A percentile compares a stretch with the other conserved stretches of the same genome.
Evolutionary conservation across 257 asterid species (phyloP).

Genomic region (Gentiana dahurica): DNA sequence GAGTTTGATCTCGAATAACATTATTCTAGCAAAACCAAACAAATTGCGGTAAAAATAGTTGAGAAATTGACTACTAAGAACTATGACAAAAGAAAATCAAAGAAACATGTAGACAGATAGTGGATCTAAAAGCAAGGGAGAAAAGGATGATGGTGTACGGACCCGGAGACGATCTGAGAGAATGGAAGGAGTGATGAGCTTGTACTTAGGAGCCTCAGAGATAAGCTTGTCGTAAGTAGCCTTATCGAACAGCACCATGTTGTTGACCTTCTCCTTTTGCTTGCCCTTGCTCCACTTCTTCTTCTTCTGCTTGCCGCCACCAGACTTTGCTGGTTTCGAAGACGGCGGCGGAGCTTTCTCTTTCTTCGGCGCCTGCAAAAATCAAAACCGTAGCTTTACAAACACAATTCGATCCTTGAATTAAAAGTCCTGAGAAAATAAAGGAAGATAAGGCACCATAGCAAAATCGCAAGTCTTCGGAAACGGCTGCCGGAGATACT

Average conservation of each 20-base stretch:
- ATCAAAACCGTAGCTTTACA: background rate
- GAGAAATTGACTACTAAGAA: too few species aligned
- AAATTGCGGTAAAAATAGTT: too few species aligned
- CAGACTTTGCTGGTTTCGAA: slow-evolving; percentile 86
- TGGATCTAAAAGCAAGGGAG: too few species aligned
- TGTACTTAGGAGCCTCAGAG: slow-evolving; percentile 79
- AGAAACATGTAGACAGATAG: background rate
- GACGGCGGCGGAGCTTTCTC: slow-evolving; percentile 86
- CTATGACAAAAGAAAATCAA: too few species aligned
- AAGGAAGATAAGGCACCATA: slow-evolving; percentile 4
- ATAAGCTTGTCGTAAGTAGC: slow-evolving; percentile 75
- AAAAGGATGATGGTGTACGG: background rate
- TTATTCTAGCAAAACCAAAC: too few species aligned
- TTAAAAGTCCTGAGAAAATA: background rate
- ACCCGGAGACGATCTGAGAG: slow-evolving; percentile 96
- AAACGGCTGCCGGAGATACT: too few species aligned
- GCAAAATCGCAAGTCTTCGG: background rate
- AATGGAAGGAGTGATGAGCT: slow-evolving; percentile 87
- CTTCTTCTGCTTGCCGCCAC: slow-evolving; percentile 97
- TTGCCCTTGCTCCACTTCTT: slow-evolving; percentile 83
- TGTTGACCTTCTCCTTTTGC: slow-evolving; percentile 97
- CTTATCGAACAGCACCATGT: slow-evolving; percentile 83
- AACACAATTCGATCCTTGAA: background rate
- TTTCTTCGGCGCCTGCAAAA: slow-evolving; percentile 85
- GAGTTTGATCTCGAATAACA: too few species aligned